phyloP scores from a whole-genome alignment of 1,284 basidiomycete species.

The Exobasidium cylindrosporum region DNA sequence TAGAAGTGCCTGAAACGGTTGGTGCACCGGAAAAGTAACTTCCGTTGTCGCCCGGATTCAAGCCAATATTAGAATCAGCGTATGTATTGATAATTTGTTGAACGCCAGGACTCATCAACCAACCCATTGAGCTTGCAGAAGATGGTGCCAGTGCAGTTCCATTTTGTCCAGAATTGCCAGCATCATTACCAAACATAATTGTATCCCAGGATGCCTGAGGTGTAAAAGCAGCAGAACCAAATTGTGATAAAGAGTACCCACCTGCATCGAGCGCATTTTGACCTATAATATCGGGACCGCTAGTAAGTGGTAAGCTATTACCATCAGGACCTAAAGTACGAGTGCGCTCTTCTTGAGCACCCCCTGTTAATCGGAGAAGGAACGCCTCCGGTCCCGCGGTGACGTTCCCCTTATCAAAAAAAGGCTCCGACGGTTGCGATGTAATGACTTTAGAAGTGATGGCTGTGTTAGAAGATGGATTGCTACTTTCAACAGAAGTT shows the following conservation, averaged over 20 bases:
- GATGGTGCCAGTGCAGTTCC: neutral
- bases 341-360: constrained; percentile 40
- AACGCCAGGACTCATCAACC: constrained; percentile 43
- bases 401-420: constrained; percentile 9
- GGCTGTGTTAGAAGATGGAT: neutral
- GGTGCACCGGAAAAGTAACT: constrained; percentile 18
- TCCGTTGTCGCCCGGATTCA: constrained; percentile 15
- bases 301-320: neutral
- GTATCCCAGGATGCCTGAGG: constrained; percentile 4
- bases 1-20: neutral
- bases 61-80: constrained; percentile 18
- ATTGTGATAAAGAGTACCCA: neutral
- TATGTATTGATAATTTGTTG: constrained; percentile 37
- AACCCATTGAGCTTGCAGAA: constrained; percentile 19
- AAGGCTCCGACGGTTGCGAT: neutral
- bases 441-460: neutral
- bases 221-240: neutral
- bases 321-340: neutral
- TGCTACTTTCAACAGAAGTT: neutral
- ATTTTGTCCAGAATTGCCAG: constrained; percentile 16
- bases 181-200: constrained; percentile 7
- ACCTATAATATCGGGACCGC: neutral
- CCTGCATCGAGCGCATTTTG: neutral
- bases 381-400: constrained; percentile 38
- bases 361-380: constrained; percentile 41